Base-by-base conservation (phyloP, 1,284 basidiomycete species). In the Trichosporon asahii region DNA sequence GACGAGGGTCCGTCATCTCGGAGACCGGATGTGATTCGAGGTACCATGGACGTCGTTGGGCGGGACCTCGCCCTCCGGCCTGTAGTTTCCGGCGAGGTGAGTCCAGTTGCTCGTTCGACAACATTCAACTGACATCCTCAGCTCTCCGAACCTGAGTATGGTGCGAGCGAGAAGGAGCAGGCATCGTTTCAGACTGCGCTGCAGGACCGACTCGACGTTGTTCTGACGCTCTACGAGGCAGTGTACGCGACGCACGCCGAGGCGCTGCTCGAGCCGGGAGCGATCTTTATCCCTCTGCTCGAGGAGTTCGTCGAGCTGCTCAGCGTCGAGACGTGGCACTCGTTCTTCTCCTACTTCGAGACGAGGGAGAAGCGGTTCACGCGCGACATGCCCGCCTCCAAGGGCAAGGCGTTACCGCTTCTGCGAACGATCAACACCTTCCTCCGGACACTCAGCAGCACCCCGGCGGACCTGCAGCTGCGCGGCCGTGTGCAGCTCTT, bases 241-340 rank as follows among this genome's bases (percentile, higher is more conserved):
- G 77, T 73, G 1, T 75, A 74, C 44, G 68, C 49, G 18, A 35
- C 65, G 57, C 27, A 61, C 29, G 27, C 73, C 21, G 46, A 70
- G 2, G 70, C 76, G 3, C 14, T 70, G 0, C 72, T 82, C 9
- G 81, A 82, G 65, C 77, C 81, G 1, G 81, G 81, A 67, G 76
- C 76, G 0, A 61, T 80, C 12, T 81, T 82, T 72, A 78, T 82
- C 25, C 81, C 81, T 0, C 66, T 82, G 1, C 66, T 82, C 9
- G 81, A 82, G 68, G 81, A 82, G 37, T 74, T 81, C 14, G 77
- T 79, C 55, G 81, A 82, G 70, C 69, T 82, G 31, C 73, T 82
- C 6, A 78, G 78, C 7, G 75, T 79, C 0, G 76, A 76, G 15
- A 71, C 75, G 2, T 82, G 81, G 81, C 72, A 78, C 9, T 68